Base-by-base conservation (phyloP, 148 eudicot species). In the Simmondsia chinensis region DNA sequence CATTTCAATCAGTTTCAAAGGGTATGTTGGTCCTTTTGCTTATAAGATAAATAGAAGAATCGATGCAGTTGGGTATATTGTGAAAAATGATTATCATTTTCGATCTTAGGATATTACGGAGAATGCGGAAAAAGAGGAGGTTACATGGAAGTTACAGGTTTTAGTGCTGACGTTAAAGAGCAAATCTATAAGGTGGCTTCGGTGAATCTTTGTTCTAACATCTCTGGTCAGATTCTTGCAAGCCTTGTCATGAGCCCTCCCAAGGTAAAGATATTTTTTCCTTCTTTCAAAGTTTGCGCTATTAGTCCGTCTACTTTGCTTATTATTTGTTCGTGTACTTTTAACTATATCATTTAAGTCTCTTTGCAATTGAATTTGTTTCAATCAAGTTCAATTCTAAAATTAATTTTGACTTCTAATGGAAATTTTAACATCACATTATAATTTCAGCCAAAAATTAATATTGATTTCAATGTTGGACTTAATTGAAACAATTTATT, bases 51-150 rank as follows among this genome's bases (percentile, higher is more conserved):
- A 51, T 45, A 41, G 16, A 25, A 46, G 12, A 25, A 12, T 47
- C n/a, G n/a, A n/a, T n/a, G n/a, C n/a, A n/a, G n/a, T n/a, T 49
- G 51, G 33, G 39, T 33, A 22, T 23, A n/a, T n/a, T n/a, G n/a
- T n/a, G n/a, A n/a, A n/a, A n/a, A n/a, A n/a, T n/a, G n/a, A n/a
- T n/a, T n/a, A n/a, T n/a, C n/a, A n/a, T n/a, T n/a, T n/a, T n/a
- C n/a, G n/a, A n/a, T n/a, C n/a, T 34, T 53, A 91, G 97, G 97
- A 21, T 91, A 78, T 66, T 70, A 91, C 41, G 97, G 97, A 43
- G 97, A 91, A 69, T 91, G 97, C 54, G 97, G 95, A 15, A 85
- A 85, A 66, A 59, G 97, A 60, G 95, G 97, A 67, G 95, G 97
- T 42, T 91, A 85, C 69, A 91, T 91, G 97, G 97, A 91, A 53